These are phyloP conservation scores for Rhinocladiella similis DNA, from an alignment of 2,329 filamentous ascomycete genomes.

Conservation along the genomic window DNA sequence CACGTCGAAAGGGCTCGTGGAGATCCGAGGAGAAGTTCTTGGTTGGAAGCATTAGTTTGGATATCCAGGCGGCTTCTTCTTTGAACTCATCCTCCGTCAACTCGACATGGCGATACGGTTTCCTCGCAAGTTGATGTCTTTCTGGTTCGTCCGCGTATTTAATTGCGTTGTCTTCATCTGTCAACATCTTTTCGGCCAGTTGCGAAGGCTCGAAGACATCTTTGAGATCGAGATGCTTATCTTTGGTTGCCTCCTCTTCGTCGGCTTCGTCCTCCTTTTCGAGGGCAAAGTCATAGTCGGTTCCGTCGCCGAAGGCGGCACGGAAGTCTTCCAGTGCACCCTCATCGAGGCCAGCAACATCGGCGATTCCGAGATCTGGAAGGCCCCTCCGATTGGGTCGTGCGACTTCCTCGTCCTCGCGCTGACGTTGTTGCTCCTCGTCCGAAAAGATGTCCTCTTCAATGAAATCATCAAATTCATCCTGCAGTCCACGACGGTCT, in stretches of 20 bases:
- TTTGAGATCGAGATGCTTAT: conserved; percentile 87
- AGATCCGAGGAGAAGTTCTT: conserved; percentile 74
- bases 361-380: conserved; percentile 67
- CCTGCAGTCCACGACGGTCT: conserved; percentile 61
- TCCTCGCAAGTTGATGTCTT: conserved; percentile 87
- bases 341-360: conserved; percentile 84
- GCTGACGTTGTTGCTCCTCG: conserved; percentile 72
- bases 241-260: conserved; percentile 73
- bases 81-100: conserved; percentile 81
- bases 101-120: conserved; percentile 79
- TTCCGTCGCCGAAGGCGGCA: conserved; percentile 90
- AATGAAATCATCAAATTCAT: conserved; percentile 94
- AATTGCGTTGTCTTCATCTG: conserved; percentile 91
- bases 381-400: conserved; percentile 67
- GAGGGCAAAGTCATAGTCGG: conserved; percentile 93
- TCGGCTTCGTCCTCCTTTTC: conserved; percentile 82
- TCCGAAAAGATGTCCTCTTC: conserved; percentile 92
- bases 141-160: conserved; percentile 88
- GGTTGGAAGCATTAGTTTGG: conserved; percentile 83
- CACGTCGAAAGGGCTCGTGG: conserved; percentile 78
- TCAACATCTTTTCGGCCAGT: conserved; percentile 88
- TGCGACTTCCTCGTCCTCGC: conserved; percentile 86
- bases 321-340: conserved; percentile 95
- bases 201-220: conserved; percentile 98
- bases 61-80: conserved; percentile 91